Evolutionary conservation across 208 protist species (phyloP), one percentile per base, ranked within the genome.

Genomic region (Acanthamoeba castellanii): DNA sequence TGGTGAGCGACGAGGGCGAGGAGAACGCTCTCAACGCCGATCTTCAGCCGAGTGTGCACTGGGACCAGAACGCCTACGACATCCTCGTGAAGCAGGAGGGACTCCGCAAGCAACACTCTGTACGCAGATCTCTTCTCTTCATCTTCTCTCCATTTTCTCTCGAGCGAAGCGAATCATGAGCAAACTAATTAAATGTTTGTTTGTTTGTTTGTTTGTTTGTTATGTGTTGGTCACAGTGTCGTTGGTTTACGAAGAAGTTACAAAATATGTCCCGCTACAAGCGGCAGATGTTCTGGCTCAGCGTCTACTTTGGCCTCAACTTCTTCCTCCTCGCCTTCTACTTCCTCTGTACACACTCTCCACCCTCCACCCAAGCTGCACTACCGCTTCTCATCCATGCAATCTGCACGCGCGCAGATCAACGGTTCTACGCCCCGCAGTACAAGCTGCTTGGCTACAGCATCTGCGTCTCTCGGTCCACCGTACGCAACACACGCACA

Each of bases 251-350:
- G 14, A 72, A 72, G n/a, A 37, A 27, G 22, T 5, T 34, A 72
- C 66, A 34, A 9, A 72, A 82, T 6, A 52, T 50, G 11, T 2
- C 3, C 14, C 27, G 72, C 45, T 92, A 96, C 82, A 93, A 87
- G 27, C 42, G 30, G 3, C 92, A 95, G 84, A 7, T 94, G 11
- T 22, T 95, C 45, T 95, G 95, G 59, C 27, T 96, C 14, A 85
- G 66, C 37, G 34, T 96, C 45, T 96, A 89, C 30, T 70, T 95
- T 92, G 25, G 52, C 22, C 78, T 50, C 18, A 96, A 95, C 72
- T 30, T 91, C n/a, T 92, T 57, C 13, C 30, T 91, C 25, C 90
- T 96, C 22, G 4, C 72, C n/a, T 34, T 81, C 27, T 82, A 82
- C 37, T 82, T 82, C 22, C 37, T 82, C 27, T 82, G 72, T 82